These are phyloP conservation scores for Ceratocystis variospora DNA, from an alignment of 2,329 filamentous ascomycete species.

Conservation along the genomic window DNA sequence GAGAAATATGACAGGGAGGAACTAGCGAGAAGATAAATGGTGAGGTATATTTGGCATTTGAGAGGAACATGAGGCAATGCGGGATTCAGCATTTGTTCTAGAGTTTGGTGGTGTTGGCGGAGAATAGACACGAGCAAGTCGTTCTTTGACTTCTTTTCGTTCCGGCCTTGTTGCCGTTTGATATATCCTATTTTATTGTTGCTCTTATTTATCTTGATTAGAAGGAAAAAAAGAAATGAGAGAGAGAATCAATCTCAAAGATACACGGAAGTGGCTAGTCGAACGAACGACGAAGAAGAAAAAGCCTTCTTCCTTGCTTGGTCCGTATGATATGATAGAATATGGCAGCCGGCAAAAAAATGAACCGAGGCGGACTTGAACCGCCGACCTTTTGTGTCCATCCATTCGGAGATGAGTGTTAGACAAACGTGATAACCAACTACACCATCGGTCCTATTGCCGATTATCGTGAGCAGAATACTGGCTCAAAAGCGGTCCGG, in stretches of 20 bases:
- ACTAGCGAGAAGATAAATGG: neutral
- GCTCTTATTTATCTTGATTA: neutral
- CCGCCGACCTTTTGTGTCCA: slow-evolving; percentile 17
- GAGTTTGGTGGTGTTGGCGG: slow-evolving; percentile 31
- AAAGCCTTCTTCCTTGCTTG: neutral
- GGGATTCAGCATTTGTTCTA: slow-evolving; percentile 38
- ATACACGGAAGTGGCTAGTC: neutral
- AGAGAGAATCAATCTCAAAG: too few species aligned
- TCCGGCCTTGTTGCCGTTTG: neutral
- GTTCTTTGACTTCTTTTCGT: slow-evolving; percentile 4
- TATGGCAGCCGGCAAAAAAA: neutral
- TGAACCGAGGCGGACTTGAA: slow-evolving; percentile 17
- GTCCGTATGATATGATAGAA: neutral
- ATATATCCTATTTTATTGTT: neutral
- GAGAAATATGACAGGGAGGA: slow-evolving; percentile 9
- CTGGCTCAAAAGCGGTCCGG: too few species aligned
- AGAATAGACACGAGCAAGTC: neutral
- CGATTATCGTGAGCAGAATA: too few species aligned
- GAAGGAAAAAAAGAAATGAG: too few species aligned
- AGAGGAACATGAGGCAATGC: slow-evolving; percentile 23
- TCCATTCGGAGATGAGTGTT: slow-evolving; percentile 8
- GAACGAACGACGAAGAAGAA: neutral
- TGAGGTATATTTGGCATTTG: slow-evolving; percentile 19
- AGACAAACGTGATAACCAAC: slow-evolving; percentile 16
- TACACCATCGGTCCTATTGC: slow-evolving; percentile 10